These are phyloP conservation scores for Theobroma cacao DNA, from an alignment of 345 rosid genomes.

Conservation along the genomic window DNA sequence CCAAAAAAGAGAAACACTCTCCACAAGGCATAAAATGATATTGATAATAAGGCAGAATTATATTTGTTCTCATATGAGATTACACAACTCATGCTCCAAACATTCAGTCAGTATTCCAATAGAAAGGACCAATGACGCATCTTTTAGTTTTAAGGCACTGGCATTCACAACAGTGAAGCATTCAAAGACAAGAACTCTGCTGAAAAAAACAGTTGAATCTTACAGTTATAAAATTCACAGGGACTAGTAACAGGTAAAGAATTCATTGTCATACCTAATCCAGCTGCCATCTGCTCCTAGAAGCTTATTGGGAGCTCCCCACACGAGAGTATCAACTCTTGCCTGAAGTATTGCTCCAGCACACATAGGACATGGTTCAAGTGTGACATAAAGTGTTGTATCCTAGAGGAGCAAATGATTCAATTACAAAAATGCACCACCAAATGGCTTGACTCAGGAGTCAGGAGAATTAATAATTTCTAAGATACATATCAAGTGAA, in stretches of 20 bases:
- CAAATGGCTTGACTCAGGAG: neutral
- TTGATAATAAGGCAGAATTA: neutral
- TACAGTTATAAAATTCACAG: neutral
- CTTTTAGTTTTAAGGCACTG: neutral
- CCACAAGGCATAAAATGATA: neutral
- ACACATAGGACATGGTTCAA: slow-evolving; percentile 98
- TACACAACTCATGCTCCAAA: neutral
- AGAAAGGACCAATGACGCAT: neutral
- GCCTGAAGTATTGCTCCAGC: slow-evolving; percentile 99
- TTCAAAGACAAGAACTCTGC: neutral
- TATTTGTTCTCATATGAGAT: neutral
- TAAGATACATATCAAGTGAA: neutral
- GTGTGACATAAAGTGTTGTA: slow-evolving; percentile 84
- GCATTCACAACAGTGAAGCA: neutral
- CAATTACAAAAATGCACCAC: neutral
- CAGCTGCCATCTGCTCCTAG: slow-evolving; percentile 99
- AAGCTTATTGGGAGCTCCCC: slow-evolving; percentile 99
- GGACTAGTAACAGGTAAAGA: neutral
- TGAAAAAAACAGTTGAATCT: neutral
- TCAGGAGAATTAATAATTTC: neutral
- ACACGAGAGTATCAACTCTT: slow-evolving; percentile 77
- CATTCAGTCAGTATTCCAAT: neutral
- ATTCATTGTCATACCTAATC: slow-evolving; percentile 56
- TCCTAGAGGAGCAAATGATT: slow-evolving; percentile 41
- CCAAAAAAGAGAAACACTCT: no score